Base-by-base conservation (phyloP, 2,329 filamentous ascomycete genomes). In the Scortechinia acanthostroma region DNA sequence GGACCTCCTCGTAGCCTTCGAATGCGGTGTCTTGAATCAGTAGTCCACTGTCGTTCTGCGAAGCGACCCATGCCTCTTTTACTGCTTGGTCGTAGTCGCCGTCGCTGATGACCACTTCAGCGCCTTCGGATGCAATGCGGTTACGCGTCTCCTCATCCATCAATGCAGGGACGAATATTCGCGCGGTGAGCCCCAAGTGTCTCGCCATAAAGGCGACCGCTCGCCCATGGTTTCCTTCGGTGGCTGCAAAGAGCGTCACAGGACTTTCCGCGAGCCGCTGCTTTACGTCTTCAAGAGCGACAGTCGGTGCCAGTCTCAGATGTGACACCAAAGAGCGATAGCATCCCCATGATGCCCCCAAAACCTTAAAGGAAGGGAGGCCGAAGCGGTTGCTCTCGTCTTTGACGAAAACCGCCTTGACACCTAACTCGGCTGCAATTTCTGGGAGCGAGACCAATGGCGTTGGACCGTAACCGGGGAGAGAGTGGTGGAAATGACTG, bases 191-290 rank as follows among this genome's bases (percentile, higher is more conserved):
- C 0, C 64, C 68, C 6, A 91, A 62, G 10, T 80, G 68, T 33
- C 62, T 65, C 0, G 74, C 83, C 77, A 91, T 88, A 4, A 76
- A 69, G 0, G 85, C 82, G 1, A 89, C 73, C 0, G 88, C 86
- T 2, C 86, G 69, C 0, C 88, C 87, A 68, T 86, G 85, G 50
- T 91, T 91, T 0, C 87, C 88, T 43, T 88, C 86, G 0, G 84
- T 88, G 2, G 81, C 80, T 0, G 85, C 78, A 30, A 30, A 10
- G 0, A 88, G 57, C 0, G 54, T 62, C 17, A 79, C 51, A 0
- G 55, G 52, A 1, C 53, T 46, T 2, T 50, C 53, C 1, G 52
- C 46, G 0, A 66, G 58, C 1, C 56, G 54, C 0, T 51, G 42
- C 2, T 63, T 62, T 1, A 83, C 51, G 0, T 69, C 60, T 6